Percentiles rank a stretch among this genome's conserved stretches.
phyloP scores from a whole-genome alignment of 2,329 filamentous ascomycete genomes.

The Blastomyces silverae region DNA sequence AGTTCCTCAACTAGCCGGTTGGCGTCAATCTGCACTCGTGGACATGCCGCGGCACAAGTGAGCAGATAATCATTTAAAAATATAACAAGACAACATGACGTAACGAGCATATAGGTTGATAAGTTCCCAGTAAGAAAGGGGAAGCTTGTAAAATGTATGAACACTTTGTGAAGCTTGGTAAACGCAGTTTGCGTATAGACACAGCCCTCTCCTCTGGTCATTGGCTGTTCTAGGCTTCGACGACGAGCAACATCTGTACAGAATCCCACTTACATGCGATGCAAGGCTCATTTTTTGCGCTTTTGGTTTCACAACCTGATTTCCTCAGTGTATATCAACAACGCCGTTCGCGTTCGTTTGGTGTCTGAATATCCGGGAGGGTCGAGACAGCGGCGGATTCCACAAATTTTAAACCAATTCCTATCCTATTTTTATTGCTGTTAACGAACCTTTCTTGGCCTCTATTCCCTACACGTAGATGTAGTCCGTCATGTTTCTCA shows the following conservation, averaged over 20 bases:
- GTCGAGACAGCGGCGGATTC: neutral
- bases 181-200: neutral
- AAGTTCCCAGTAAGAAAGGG: neutral
- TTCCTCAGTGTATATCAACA: neutral
- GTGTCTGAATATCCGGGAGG: neutral
- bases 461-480: neutral
- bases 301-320: neutral
- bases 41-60: neutral
- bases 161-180: neutral
- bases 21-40: conserved; percentile 25
- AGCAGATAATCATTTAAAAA: neutral
- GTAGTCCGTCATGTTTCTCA: neutral
- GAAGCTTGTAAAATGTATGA: neutral
- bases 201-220: too few relatives aligned
- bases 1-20: conserved; percentile 27
- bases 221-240: neutral
- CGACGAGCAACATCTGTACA: neutral
- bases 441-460: neutral
- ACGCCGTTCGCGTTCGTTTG: neutral
- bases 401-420: neutral
- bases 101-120: neutral
- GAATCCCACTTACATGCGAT: conserved; percentile 9
- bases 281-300: conserved; percentile 10
- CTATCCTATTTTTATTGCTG: neutral
- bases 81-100: neutral